Evolutionary conservation across 2,329 filamentous ascomycete genomes (phyloP).

Genomic region (Lecanosticta acicola): DNA sequence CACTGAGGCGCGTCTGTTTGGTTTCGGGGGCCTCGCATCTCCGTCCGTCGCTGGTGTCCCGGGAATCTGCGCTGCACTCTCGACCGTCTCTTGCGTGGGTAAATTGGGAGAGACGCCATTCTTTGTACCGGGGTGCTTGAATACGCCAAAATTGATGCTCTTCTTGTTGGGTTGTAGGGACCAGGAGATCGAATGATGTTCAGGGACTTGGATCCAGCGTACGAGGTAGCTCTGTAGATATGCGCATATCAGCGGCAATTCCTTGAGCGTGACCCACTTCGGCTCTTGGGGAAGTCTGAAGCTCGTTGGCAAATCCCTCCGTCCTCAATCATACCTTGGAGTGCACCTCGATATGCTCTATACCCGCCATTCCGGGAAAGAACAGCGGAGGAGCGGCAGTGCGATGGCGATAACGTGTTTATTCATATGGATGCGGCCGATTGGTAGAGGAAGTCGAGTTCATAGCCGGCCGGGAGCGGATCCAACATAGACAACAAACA

Average conservation of each 20-base stretch:
- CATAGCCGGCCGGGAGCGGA: background rate
- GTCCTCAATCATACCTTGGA: constrained; percentile 94
- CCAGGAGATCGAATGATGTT: constrained; percentile 92
- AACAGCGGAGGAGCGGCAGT: background rate
- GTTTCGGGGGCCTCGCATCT: constrained; percentile 28
- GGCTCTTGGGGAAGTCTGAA: background rate
- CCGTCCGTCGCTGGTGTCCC: constrained; percentile 34
- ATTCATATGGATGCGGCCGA: background rate
- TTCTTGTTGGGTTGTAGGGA: constrained; percentile 97
- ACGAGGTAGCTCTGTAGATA: constrained; percentile 81
- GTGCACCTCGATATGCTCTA: constrained; percentile 95
- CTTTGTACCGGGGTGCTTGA: constrained; percentile 84
- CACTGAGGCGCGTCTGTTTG: constrained; percentile 43
- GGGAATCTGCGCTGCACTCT: constrained; percentile 34
- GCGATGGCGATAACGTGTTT: background rate
- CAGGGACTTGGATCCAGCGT: constrained; percentile 89
- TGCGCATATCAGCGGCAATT: constrained; percentile 2
- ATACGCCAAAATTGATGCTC: constrained; percentile 95
- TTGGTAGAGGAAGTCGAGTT: background rate
- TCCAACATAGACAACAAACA: background rate
- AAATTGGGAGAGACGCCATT: constrained; percentile 46
- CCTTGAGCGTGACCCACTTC: background rate
- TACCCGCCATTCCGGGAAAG: constrained; percentile 65
- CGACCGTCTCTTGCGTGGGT: constrained; percentile 39
- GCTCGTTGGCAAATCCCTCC: too few relatives aligned